Conservation (phyloP, 495 filamentous ascomycete species). For the Penicillium pulvis region DNA sequence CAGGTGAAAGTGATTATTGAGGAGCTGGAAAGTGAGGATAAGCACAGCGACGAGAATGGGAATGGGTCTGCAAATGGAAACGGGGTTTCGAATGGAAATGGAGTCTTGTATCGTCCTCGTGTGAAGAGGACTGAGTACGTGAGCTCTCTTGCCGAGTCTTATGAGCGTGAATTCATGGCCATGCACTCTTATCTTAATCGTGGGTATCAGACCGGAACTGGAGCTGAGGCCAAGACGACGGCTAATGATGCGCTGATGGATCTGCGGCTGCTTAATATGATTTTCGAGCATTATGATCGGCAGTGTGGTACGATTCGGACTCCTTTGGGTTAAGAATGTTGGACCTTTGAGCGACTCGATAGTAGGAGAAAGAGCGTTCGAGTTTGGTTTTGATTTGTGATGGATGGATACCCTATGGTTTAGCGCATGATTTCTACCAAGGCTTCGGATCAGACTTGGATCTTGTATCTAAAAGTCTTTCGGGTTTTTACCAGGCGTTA, state of each 20-base stretch:
- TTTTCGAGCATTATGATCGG: slow-evolving; percentile 46
- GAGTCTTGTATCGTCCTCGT: background rate
- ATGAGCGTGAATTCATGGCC: slow-evolving; percentile 50
- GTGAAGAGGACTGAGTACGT: slow-evolving; percentile 36
- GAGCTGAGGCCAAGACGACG: slow-evolving; percentile 49
- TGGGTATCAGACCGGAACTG: slow-evolving; percentile 6
- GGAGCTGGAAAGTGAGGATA: slow-evolving; percentile 34
- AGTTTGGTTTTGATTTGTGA: background rate
- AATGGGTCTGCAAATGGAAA: slow-evolving; percentile 5
- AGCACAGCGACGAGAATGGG: background rate
- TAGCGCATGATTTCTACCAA: background rate
- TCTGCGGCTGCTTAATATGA: slow-evolving; percentile 36
- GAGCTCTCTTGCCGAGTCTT: slow-evolving; percentile 55
- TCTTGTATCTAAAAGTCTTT: background rate
- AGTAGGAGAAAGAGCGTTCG: background rate
- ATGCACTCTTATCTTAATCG: slow-evolving; percentile 48
- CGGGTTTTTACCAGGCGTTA: background rate
- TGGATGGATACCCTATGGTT: background rate
- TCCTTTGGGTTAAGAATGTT: slow-evolving; percentile 33
- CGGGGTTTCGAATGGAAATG: slow-evolving; percentile 2
- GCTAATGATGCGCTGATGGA: slow-evolving; percentile 52
- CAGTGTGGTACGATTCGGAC: slow-evolving; percentile 47
- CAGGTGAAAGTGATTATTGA: slow-evolving; percentile 49
- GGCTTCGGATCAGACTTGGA: background rate
- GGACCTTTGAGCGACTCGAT: background rate